Percentiles rank a stretch among this genome's conserved stretches.
These are phyloP conservation scores for Podospora pseudopauciseta DNA, from an alignment of 495 filamentous ascomycete species.

Conservation along the genomic window DNA sequence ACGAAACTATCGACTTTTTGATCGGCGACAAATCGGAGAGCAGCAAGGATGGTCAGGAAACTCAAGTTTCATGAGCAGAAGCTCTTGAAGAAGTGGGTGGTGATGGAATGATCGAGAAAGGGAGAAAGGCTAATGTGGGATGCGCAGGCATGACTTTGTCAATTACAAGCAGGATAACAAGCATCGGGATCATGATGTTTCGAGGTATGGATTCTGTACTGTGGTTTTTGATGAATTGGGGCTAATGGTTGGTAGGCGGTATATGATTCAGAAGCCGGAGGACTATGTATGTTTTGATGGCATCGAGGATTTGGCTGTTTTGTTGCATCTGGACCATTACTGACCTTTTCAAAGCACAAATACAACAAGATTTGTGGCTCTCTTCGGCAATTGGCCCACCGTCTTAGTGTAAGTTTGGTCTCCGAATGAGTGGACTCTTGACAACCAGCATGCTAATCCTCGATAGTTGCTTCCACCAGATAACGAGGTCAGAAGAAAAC, in stretches of 20 bases:
- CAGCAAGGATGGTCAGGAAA: slow-evolving; percentile 72
- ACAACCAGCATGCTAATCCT: neutral
- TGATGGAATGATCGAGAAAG: neutral
- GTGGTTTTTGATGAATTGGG: neutral
- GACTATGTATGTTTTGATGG: slow-evolving; percentile 50
- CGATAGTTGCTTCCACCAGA: slow-evolving; percentile 68
- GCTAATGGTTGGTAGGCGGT: slow-evolving; percentile 52
- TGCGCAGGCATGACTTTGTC: slow-evolving; percentile 92
- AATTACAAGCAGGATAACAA: slow-evolving; percentile 84
- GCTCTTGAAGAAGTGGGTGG: slow-evolving; percentile 22
- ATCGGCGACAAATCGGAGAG: neutral
- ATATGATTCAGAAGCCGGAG: slow-evolving; percentile 78
- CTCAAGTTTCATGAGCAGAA: slow-evolving; percentile 63
- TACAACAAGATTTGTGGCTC: slow-evolving; percentile 88
- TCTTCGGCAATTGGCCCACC: slow-evolving; percentile 82
- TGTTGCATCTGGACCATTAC: neutral
- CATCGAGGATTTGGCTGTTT: neutral
- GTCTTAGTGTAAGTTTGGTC: slow-evolving; percentile 34
- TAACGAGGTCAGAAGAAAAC: slow-evolving; percentile 70
- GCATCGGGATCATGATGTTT: slow-evolving; percentile 73
- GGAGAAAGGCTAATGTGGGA: slow-evolving; percentile 57
- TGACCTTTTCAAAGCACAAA: slow-evolving; percentile 56
- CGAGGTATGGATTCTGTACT: slow-evolving; percentile 33
- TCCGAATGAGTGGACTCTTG: neutral
- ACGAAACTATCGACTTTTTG: neutral